A percentile compares a stretch with the other conserved stretches of the same genome.
These are phyloP conservation scores for Collariella sp. DNA, from an alignment of 495 filamentous ascomycete genomes.

Conservation along the genomic window DNA sequence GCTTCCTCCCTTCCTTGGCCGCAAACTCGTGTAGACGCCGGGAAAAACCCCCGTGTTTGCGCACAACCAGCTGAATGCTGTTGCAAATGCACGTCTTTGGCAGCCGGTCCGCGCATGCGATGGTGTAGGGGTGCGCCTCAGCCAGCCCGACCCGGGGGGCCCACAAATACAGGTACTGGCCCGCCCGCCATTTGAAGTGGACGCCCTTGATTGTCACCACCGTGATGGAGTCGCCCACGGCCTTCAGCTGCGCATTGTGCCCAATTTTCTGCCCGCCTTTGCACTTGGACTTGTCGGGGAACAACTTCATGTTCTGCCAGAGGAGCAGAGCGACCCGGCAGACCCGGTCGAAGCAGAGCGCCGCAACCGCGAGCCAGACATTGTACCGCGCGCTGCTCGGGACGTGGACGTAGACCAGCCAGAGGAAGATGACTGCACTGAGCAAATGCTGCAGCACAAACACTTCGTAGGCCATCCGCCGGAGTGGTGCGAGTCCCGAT, in stretches of 20 bases:
- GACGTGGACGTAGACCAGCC: conserved; percentile 56
- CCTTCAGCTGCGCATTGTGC: conserved; percentile 53
- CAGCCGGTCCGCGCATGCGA: conserved; percentile 45
- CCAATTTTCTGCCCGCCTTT: conserved; percentile 37
- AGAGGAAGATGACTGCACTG: conserved; percentile 58
- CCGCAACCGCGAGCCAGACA: conserved; percentile 66
- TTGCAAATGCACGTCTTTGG: conserved; percentile 44
- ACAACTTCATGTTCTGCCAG: conserved; percentile 55
- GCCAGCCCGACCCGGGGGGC: conserved; percentile 57
- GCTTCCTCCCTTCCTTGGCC: conserved; percentile 36
- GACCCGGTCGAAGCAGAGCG: conserved; percentile 62
- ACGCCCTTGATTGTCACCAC: conserved; percentile 61
- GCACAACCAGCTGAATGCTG: conserved; percentile 63
- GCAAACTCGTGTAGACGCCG: conserved; percentile 56
- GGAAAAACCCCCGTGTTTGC: conserved; percentile 64
- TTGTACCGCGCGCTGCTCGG: conserved; percentile 47
- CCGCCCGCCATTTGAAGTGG: conserved; percentile 61
- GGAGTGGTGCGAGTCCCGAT: conserved; percentile 58
- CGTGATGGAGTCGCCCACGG: conserved; percentile 55
- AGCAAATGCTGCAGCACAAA: conserved; percentile 76
- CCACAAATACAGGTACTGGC: conserved; percentile 73
- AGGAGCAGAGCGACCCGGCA: conserved; percentile 43
- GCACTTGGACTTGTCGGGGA: conserved; percentile 30
- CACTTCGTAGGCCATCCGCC: conserved; percentile 64
- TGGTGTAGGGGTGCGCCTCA: conserved; percentile 78